Conservation (phyloP, 768 basidiomycete species). For the Podaxis sp. region DNA sequence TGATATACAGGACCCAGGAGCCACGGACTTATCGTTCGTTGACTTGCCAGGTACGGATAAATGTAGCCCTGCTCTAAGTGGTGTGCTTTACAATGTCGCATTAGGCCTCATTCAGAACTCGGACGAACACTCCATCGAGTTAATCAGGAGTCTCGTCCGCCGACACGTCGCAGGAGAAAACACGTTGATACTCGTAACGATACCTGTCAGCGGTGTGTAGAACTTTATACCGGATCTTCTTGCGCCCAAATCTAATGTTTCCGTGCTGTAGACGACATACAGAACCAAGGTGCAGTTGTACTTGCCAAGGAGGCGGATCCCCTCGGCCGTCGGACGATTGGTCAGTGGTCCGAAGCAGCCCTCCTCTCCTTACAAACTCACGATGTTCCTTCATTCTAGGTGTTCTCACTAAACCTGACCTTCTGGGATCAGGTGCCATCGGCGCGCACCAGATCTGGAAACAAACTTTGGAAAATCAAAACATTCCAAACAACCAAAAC, state of each 20-base stretch:
- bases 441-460: conserved; percentile 45
- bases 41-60: conserved; percentile 48
- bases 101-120: conserved; percentile 65
- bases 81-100: not conserved
- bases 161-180: conserved; percentile 47
- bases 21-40: conserved; percentile 51
- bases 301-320: conserved; percentile 57
- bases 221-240: not conserved
- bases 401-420: conserved; percentile 72
- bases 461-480: conserved; percentile 48
- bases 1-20: conserved; percentile 41
- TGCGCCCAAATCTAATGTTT: not conserved
- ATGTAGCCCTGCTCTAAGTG: not conserved
- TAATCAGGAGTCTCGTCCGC: conserved; percentile 50
- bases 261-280: conserved; percentile 55
- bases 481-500: conserved; percentile 24
- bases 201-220: conserved; percentile 60
- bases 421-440: conserved; percentile 41
- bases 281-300: conserved; percentile 59
- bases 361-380: not conserved
- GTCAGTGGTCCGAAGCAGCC: conserved; percentile 21
- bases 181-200: conserved; percentile 63
- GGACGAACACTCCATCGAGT: conserved; percentile 34
- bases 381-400: conserved; percentile 33
- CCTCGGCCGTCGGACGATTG: conserved; percentile 60